A percentile compares a stretch with the other conserved stretches of the same genome.
These are phyloP conservation scores for Eucalyptus sideroxylon DNA, from an alignment of 345 rosid species.

Conservation along the genomic window DNA sequence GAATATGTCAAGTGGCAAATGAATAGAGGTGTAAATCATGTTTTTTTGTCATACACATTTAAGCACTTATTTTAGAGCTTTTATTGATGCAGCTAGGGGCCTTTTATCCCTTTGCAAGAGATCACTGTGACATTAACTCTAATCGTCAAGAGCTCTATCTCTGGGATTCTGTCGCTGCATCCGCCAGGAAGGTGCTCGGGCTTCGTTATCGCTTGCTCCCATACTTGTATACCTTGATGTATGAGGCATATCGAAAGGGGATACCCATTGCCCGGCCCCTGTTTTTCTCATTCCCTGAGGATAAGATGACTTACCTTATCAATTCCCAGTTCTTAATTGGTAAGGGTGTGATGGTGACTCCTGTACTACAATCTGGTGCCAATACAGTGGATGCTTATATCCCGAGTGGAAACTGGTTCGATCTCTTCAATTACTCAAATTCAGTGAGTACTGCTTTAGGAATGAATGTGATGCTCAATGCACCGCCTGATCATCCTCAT, in stretches of 20 bases:
- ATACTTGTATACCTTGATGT: slow-evolving; percentile 60
- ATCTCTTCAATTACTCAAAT: slow-evolving; percentile 46
- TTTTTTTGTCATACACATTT: neutral
- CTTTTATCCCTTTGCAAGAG: slow-evolving; percentile 77
- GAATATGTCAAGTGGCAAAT: neutral
- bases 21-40: neutral
- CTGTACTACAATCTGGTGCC: slow-evolving; percentile 19
- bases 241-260: slow-evolving; percentile 40
- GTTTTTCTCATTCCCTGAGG: slow-evolving; percentile 61
- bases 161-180: slow-evolving; percentile 63
- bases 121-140: slow-evolving; percentile 34
- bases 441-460: slow-evolving; percentile 17
- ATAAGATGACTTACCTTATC: slow-evolving; percentile 33
- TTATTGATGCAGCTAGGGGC: slow-evolving; percentile 48
- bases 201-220: slow-evolving; percentile 65
- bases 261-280: slow-evolving; percentile 74
- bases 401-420: slow-evolving; percentile 61
- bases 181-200: slow-evolving; percentile 55
- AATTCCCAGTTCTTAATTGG: slow-evolving; percentile 48
- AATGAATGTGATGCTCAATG: slow-evolving; percentile 18
- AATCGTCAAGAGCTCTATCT: slow-evolving; percentile 54
- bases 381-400: slow-evolving; percentile 39
- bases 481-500: slow-evolving; percentile 41
- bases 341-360: slow-evolving; percentile 50
- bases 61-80: neutral